phyloP scores from a whole-genome alignment of 2,329 filamentous ascomycete species.

The Aureobasidium uvarum region DNA sequence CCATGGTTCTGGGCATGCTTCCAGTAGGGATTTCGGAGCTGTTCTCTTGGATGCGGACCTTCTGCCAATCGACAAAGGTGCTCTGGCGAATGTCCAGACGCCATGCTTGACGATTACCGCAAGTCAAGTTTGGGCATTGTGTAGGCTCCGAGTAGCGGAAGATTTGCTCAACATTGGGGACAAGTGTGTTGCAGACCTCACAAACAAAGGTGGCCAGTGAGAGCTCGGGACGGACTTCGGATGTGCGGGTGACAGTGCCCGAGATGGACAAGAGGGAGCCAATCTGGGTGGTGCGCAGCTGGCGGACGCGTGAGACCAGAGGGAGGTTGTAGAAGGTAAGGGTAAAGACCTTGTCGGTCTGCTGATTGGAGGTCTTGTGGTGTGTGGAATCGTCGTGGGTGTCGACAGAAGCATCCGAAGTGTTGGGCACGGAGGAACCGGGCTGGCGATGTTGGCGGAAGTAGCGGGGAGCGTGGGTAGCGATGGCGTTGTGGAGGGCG shows the following conservation, averaged over 20 bases:
- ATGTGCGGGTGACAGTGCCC: conserved; percentile 93
- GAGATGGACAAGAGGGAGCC: conserved; percentile 94
- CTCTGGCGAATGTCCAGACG: conserved; percentile 94
- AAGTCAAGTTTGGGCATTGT: conserved; percentile 85
- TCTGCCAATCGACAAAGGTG: conserved; percentile 99
- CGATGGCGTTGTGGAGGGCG: conserved; percentile 87
- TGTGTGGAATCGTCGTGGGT: conserved; percentile 58
- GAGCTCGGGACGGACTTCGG: conserved; percentile 91
- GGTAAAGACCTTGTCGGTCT: conserved; percentile 94
- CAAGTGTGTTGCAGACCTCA: conserved; percentile 77
- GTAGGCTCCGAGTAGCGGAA: conserved; percentile 97
- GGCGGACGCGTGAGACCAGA: conserved; percentile 78
- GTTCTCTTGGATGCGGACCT: conserved; percentile 97
- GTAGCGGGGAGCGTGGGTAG: conserved; percentile 91
- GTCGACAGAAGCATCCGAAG: conserved; percentile 63
- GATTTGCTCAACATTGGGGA: conserved; percentile 92
- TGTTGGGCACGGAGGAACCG: conserved; percentile 67
- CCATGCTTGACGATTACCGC: conserved; percentile 90
- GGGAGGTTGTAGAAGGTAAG: conserved; percentile 92
- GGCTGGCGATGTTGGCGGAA: conserved; percentile 90
- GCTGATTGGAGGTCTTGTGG: conserved; percentile 81
- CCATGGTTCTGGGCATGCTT: conserved; percentile 97
- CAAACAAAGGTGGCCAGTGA: conserved; percentile 91
- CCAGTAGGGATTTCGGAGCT: conserved; percentile 97
- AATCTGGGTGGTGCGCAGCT: conserved; percentile 84